Evolutionary conservation across 1,139 yeast species (phyloP).

Genomic region (Suhomyces bokatorum): DNA sequence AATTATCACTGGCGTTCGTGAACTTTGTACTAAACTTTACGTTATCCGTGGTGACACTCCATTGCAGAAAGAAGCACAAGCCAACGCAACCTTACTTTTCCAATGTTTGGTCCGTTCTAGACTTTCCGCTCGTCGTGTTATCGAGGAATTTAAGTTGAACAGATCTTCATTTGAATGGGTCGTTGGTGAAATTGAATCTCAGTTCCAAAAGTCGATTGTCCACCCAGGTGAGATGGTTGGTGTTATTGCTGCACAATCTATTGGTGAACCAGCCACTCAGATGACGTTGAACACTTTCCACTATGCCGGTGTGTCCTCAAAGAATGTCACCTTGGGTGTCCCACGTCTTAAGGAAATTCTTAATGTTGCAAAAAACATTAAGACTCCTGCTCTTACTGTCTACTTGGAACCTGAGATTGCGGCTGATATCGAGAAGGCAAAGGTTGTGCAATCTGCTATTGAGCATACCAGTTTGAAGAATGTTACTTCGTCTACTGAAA

Average conservation of each 20-base stretch:
- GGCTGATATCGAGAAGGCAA: constrained; percentile 87
- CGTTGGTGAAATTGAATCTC: constrained; percentile 88
- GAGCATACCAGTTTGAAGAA: constrained; percentile 94
- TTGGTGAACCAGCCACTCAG: constrained; percentile 99
- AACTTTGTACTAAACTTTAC: constrained; percentile 62
- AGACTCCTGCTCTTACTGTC: constrained; percentile 97
- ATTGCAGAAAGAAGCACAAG: constrained; percentile 82
- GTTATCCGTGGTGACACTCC: constrained; percentile 84
- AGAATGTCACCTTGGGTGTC: constrained; percentile 98
- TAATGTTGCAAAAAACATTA: constrained; percentile 96
- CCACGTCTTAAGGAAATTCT: constrained; percentile 99
- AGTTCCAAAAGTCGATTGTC: constrained; percentile 88
- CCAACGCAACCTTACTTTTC: constrained; percentile 86
- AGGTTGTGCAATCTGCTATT: constrained; percentile 92
- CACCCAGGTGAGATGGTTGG: constrained; percentile 99
- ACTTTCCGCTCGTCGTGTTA: constrained; percentile 83
- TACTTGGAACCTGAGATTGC: constrained; percentile 81
- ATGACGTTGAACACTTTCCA: constrained; percentile 99
- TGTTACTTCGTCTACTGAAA: constrained; percentile 96
- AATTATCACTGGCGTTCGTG: constrained; percentile 71
- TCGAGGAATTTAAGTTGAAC: constrained; percentile 86
- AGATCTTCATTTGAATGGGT: constrained; percentile 94
- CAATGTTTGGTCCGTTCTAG: constrained; percentile 91
- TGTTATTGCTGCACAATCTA: constrained; percentile 97
- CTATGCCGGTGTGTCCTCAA: constrained; percentile 99